Evolutionary conservation across 441 rosid genomes (phyloP).

Genomic region (Hura crepitans): DNA sequence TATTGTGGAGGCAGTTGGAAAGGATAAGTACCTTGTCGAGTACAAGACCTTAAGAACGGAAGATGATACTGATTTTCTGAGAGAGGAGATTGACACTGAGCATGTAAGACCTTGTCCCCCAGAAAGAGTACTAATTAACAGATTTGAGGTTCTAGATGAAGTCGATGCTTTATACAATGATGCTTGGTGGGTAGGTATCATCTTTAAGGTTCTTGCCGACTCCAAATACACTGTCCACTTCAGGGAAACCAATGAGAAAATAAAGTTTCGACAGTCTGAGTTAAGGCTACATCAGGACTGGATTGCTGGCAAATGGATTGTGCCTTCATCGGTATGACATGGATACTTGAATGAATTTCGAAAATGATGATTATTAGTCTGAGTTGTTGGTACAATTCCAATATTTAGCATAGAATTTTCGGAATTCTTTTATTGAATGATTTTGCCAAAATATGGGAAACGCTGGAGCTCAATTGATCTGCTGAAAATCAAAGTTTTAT

Average conservation of each 20-base stretch:
- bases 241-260: slow-evolving; percentile 42
- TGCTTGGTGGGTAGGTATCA: slow-evolving; percentile 83
- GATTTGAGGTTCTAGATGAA: slow-evolving; percentile 51
- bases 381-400: neutral
- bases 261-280: slow-evolving; percentile 49
- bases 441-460: neutral
- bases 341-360: neutral
- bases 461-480: neutral
- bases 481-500: neutral
- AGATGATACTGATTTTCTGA: slow-evolving; percentile 61
- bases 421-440: neutral
- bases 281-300: slow-evolving; percentile 75
- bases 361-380: neutral
- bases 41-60: slow-evolving; percentile 63
- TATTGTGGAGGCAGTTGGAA: slow-evolving; percentile 40
- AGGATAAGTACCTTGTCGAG: slow-evolving; percentile 50
- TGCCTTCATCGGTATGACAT: slow-evolving; percentile 42
- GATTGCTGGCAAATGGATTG: slow-evolving; percentile 62
- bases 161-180: slow-evolving; percentile 78
- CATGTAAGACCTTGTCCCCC: slow-evolving; percentile 71
- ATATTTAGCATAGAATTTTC: neutral
- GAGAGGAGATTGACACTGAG: slow-evolving; percentile 45
- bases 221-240: slow-evolving; percentile 53
- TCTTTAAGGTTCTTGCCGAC: slow-evolving; percentile 45
- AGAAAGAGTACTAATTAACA: slow-evolving; percentile 29